phyloP scores from a whole-genome alignment of 1,284 basidiomycete species.

The Tilletia walkeri region DNA sequence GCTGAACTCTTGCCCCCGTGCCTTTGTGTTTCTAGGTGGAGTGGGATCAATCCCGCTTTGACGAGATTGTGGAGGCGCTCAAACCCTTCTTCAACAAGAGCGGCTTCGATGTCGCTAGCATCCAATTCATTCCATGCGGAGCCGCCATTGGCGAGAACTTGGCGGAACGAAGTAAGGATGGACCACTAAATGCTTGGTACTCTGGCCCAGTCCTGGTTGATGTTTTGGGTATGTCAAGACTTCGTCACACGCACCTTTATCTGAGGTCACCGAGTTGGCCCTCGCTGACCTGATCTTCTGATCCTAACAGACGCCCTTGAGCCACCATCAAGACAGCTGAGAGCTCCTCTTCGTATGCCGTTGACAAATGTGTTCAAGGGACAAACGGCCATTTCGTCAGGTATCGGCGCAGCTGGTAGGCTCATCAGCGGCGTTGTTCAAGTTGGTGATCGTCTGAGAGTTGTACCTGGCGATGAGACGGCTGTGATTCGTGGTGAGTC shows the following conservation, averaged over 20 bases:
- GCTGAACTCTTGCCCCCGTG: neutral
- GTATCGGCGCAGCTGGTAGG: conserved; percentile 79
- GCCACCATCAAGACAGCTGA: conserved; percentile 71
- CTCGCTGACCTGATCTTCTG: conserved; percentile 1
- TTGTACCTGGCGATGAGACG: conserved; percentile 87
- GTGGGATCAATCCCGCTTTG: conserved; percentile 79
- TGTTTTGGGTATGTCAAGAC: conserved; percentile 61
- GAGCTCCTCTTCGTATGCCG: conserved; percentile 77
- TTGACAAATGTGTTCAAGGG: conserved; percentile 94
- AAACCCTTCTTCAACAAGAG: conserved; percentile 80
- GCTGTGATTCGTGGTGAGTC: conserved; percentile 74
- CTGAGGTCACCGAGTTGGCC: neutral
- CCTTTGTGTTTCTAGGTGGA: conserved; percentile 14
- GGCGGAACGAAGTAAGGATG: conserved; percentile 61
- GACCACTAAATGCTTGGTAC: conserved; percentile 72
- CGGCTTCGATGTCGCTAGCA: conserved; percentile 77
- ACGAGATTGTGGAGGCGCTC: conserved; percentile 74
- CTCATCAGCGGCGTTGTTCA: conserved; percentile 84
- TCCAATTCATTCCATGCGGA: conserved; percentile 81
- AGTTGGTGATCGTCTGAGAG: conserved; percentile 80
- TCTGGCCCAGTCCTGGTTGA: conserved; percentile 79
- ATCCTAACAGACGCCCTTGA: conserved; percentile 69
- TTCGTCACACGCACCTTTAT: neutral
- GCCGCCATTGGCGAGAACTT: conserved; percentile 88
- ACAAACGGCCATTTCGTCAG: conserved; percentile 67